Base-by-base conservation (phyloP, 352 stramenopile species). In the Phytophthora aleatoria region DNA sequence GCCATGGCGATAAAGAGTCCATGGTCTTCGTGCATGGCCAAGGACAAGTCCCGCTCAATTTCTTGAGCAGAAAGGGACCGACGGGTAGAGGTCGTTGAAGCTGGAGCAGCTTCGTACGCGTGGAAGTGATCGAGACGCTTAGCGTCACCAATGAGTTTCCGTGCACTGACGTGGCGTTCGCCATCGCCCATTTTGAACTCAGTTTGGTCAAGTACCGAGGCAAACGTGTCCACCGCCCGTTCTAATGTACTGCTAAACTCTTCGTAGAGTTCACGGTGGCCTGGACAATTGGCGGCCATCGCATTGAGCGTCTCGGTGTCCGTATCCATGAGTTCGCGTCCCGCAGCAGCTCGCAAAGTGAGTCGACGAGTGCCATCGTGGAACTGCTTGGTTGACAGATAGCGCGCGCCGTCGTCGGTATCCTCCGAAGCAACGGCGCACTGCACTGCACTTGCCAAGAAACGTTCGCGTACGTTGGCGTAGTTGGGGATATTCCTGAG, bases 81-180 rank as follows among this genome's bases (percentile, higher is more conserved):
- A 24, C 47, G 47, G 15, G 1, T 44, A 9, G 53, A 56, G 27
- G n/a, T 55, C 28, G 30, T 1, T n/a, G 35, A 5, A 11, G 36
- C 7, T 13, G 50, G 7, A 56, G 58, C 50, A 15, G 75, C 72
- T 39, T 89, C 66, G 57, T 91, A 91, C 24, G 79, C 68, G 51
- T 91, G 82, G 56, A 91, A 89, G 57, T 91, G 79, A 31, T 91
- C 80, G 3, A 91, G 61, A 16, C 72, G 71, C 26, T 77, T 69
- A 5, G 79, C 76, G 5, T 88, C 74, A 1, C 55, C 62, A 26
- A 89, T 48, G 6, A 91, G 51, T 53, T 83, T 69, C 13, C 69
- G 73, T 27, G 67, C 56, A 12, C 57, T 66, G 57, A 86, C 71
- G 13, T 44, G 13, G 12, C 51, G 61, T 38, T 74, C 64, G 12